phyloP scores from a whole-genome alignment of 257 asterid genomes.

The Rehmannia glutinosa region DNA sequence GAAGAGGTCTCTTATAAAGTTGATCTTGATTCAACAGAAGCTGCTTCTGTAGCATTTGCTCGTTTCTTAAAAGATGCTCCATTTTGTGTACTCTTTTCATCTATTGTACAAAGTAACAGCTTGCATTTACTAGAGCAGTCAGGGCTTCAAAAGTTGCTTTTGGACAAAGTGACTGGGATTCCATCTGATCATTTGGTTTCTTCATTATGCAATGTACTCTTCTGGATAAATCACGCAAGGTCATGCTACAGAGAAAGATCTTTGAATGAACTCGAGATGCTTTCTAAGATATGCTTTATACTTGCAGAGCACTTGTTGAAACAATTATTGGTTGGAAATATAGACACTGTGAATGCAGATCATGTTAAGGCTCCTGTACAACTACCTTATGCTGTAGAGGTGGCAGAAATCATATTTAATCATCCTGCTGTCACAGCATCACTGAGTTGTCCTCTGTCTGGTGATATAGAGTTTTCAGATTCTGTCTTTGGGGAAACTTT shows the following conservation, averaged over 20 bases:
- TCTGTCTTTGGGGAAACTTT: constrained; percentile 35
- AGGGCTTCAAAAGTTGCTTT: constrained; percentile 48
- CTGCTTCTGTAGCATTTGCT: constrained; percentile 60
- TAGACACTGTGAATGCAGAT: constrained; percentile 24
- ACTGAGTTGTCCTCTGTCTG: constrained; percentile 51
- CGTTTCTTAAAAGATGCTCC: constrained; percentile 51
- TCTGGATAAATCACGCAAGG: constrained; percentile 54
- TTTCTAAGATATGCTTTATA: constrained; percentile 48
- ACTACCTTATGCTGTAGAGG: constrained; percentile 39
- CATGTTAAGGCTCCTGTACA: constrained; percentile 25
- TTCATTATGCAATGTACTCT: constrained; percentile 61
- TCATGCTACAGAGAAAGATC: constrained; percentile 33
- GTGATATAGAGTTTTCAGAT: constrained; percentile 36
- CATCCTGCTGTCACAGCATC: constrained; percentile 61
- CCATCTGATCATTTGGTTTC: constrained; percentile 61
- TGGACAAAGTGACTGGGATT: constrained; percentile 54
- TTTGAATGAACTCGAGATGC: constrained; percentile 43
- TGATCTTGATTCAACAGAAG: constrained; percentile 34
- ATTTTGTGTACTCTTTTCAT: constrained; percentile 63
- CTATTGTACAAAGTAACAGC: constrained; percentile 41
- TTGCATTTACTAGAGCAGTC: constrained; percentile 36
- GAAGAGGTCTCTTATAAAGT: constrained; percentile 17
- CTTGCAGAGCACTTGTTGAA: constrained; percentile 54
- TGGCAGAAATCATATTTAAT: constrained; percentile 52
- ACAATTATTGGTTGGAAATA: constrained; percentile 41